Base-by-base conservation (phyloP, 495 filamentous ascomycete genomes). In the Bacidia rubella region DNA sequence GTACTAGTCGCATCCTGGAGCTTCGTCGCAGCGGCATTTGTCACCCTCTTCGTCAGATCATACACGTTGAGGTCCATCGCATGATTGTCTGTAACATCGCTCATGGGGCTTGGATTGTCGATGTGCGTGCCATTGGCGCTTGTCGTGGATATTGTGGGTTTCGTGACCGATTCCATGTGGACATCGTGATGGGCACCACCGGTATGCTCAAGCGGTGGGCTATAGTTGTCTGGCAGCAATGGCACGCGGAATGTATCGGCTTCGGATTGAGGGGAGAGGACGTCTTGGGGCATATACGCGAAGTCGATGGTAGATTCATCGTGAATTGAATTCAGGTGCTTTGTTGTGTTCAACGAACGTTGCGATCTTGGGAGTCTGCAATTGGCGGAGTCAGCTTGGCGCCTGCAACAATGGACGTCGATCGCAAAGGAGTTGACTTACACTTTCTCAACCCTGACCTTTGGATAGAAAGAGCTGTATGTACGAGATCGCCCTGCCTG, bases 281-380 rank as follows among this genome's bases (percentile, higher is more conserved):
- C 70, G 45, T 67, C 65, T 49, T 71, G 66, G 26, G 80, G 80
- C 64, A 83, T 67, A 70, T 74, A 81, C 59, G 72, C 73, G 56
- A 82, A 79, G 69, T 82, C 80, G 49, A 83, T 78, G 25, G 78
- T 75, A 39, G 76, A 79, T 54, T 65, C 67, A 68, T 82, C 79
- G 55, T 73, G 69, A 53, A 73, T 65, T 52, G 73, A 62, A 22
- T 50, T 50, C 5, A 25, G 24, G 27, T 50, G 47, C 47, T 50
- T 32, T 3, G 47, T 50, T n/a, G 47, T 50, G 21, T 50, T 50
- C n/a, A 50, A 26, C 10, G 47, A 50, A n/a, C 47, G 47, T 15
- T 50, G 47, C 22, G 21, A n/a, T 4, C 15, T n/a, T 3, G 47
- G 27, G 24, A 50, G n/a, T 32, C 47, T 50, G 29, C 7, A 35